Evolutionary conservation across 495 filamentous ascomycete species (phyloP).

Genomic region (Talaromyces liani): DNA sequence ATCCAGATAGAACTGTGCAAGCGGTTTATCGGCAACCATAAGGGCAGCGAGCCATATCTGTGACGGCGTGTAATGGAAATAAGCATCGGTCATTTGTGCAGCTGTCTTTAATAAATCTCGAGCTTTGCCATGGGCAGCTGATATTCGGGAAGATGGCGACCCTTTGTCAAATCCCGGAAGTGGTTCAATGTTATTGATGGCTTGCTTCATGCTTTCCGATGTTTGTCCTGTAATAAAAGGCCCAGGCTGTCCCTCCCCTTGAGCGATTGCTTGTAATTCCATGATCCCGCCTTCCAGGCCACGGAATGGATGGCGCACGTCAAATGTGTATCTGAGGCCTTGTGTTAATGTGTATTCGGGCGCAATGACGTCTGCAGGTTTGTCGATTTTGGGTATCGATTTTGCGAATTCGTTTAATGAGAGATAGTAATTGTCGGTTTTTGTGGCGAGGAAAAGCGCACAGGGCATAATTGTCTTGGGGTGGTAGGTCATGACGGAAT

Average conservation of each 20-base stretch:
- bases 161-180: constrained; percentile 16
- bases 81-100: constrained; percentile 81
- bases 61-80: constrained; percentile 91
- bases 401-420: constrained; percentile 57
- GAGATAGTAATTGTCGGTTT: constrained; percentile 79
- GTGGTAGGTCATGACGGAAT: constrained; percentile 91
- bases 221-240: constrained; percentile 28
- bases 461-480: constrained; percentile 79
- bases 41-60: constrained; percentile 87
- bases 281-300: constrained; percentile 78
- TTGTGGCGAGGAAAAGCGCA: constrained; percentile 84
- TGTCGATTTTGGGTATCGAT: constrained; percentile 55
- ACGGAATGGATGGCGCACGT: constrained; percentile 85
- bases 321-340: constrained; percentile 87
- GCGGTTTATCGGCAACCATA: constrained; percentile 61
- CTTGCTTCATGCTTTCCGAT: constrained; percentile 27
- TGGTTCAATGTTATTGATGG: constrained; percentile 20
- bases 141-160: constrained; percentile 43
- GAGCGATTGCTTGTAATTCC: constrained; percentile 63
- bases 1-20: constrained; percentile 65
- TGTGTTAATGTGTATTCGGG: constrained; percentile 90
- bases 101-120: constrained; percentile 67
- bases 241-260: constrained; percentile 39
- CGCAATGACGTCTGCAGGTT: constrained; percentile 68
- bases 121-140: constrained; percentile 60